phyloP scores from a whole-genome alignment of 768 basidiomycete genomes.

The Amanita muscaria region DNA sequence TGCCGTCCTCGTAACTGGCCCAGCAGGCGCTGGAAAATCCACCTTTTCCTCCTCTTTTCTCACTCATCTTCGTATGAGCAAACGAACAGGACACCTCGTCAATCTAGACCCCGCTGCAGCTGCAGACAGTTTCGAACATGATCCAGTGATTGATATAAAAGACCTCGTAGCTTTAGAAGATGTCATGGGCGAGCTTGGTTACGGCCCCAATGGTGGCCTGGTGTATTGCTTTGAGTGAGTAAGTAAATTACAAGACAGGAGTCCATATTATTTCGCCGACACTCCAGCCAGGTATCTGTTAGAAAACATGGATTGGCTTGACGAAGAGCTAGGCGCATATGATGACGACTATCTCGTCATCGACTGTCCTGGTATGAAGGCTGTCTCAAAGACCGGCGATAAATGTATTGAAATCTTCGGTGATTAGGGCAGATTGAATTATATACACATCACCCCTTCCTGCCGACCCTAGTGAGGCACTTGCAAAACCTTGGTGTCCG shows the following conservation, averaged over 20 bases:
- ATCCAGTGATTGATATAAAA: constrained; percentile 88
- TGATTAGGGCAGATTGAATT: constrained; percentile 89
- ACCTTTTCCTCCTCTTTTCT: constrained; percentile 86
- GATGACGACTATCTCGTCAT: constrained; percentile 94
- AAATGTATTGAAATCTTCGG: constrained; percentile 1
- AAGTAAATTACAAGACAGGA: constrained; percentile 25
- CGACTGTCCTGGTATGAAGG: constrained; percentile 67
- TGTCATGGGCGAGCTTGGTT: constrained; percentile 90
- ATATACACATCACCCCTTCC: constrained; percentile 96
- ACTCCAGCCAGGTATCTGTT: constrained; percentile 69
- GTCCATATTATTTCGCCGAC: background rate
- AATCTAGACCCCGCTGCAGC: constrained; percentile 96
- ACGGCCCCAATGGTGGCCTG: constrained; percentile 95
- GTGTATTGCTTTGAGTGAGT: constrained; percentile 99
- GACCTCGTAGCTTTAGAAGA: constrained; percentile 90
- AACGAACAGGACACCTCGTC: constrained; percentile 83
- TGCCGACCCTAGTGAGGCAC: constrained; percentile 80
- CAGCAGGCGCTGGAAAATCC: constrained; percentile 96
- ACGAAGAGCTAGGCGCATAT: constrained; percentile 90
- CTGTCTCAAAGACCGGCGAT: background rate
- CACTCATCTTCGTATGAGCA: constrained; percentile 78
- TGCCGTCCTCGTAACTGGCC: constrained; percentile 86
- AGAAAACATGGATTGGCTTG: constrained; percentile 97
- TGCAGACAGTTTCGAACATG: constrained; percentile 80
- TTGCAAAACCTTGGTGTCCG: constrained; percentile 71